phyloP scores from a whole-genome alignment of 148 eudicot species.

The Tetragonia tetragonoides region DNA sequence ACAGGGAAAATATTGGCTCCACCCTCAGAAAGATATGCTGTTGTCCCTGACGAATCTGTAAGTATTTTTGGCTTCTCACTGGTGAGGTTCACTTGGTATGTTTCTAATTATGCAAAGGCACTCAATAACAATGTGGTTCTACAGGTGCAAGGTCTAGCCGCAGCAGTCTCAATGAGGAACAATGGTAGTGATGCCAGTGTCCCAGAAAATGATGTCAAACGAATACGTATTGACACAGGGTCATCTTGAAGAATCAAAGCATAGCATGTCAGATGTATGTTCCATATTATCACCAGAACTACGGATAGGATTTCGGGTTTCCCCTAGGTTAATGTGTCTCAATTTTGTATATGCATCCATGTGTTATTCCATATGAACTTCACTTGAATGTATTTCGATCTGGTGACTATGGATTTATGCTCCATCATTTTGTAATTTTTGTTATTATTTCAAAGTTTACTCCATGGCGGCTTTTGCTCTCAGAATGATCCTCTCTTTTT shows the following conservation, averaged over 20 bases:
- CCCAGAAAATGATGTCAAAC: slow-evolving; percentile 78
- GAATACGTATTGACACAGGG: slow-evolving; percentile 41
- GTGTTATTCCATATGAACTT: slow-evolving; percentile 15
- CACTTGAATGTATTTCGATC: slow-evolving; percentile 11
- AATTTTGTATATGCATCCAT: slow-evolving; percentile 18
- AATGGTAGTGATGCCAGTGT: slow-evolving; percentile 70
- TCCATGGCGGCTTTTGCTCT: background rate
- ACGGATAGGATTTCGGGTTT: background rate
- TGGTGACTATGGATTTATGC: slow-evolving; percentile 9
- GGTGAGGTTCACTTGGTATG: background rate
- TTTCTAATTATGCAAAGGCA: background rate
- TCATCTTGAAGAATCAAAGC: background rate
- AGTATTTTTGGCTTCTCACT: slow-evolving; percentile 8
- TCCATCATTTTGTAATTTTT: slow-evolving; percentile 13
- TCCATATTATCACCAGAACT: background rate
- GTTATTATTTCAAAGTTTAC: slow-evolving; percentile 9
- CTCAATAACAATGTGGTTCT: background rate
- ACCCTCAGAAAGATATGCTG: slow-evolving; percentile 67
- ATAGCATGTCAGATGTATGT: background rate
- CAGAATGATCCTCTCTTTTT: background rate
- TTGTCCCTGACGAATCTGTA: slow-evolving; percentile 72
- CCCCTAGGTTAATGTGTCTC: slow-evolving; percentile 1
- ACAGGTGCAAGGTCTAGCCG: slow-evolving; percentile 36
- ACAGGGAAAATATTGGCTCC: slow-evolving; percentile 58
- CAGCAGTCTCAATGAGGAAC: slow-evolving; percentile 21